These are phyloP conservation scores for Hippophae gyantsensis DNA, from an alignment of 306 rosid species.

Conservation along the genomic window DNA sequence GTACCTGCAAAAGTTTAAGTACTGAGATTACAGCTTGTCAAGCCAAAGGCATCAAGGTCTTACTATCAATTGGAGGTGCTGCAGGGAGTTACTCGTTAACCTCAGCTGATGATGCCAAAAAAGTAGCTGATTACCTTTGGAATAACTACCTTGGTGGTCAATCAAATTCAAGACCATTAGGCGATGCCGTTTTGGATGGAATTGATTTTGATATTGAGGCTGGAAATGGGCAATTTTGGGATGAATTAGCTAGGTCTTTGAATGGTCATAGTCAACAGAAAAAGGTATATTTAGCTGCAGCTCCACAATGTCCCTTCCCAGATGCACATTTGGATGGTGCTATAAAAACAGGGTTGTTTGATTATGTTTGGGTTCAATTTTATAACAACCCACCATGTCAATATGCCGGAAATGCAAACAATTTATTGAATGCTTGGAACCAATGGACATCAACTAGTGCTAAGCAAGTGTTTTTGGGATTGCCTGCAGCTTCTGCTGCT, in stretches of 20 bases:
- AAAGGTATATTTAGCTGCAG: slow-evolving; percentile 30
- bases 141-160: slow-evolving; percentile 41
- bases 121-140: slow-evolving; percentile 35
- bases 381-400: slow-evolving; percentile 47
- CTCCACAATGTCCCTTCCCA: slow-evolving; percentile 44
- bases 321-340: slow-evolving; percentile 27
- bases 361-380: slow-evolving; percentile 55
- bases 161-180: slow-evolving; percentile 33
- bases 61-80: slow-evolving; percentile 44
- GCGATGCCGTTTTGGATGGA: slow-evolving; percentile 37
- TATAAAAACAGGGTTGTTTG: slow-evolving; percentile 34
- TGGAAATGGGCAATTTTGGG: slow-evolving; percentile 13
- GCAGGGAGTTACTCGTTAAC: slow-evolving; percentile 23
- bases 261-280: slow-evolving; percentile 10
- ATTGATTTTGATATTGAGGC: slow-evolving; percentile 47
- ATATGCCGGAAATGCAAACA: slow-evolving; percentile 23
- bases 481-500: slow-evolving; percentile 42
- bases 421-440: slow-evolving; percentile 39
- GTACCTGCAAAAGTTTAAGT: slow-evolving; percentile 21
- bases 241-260: slow-evolving; percentile 29
- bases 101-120: slow-evolving; percentile 28
- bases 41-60: slow-evolving; percentile 29
- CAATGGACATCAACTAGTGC: slow-evolving; percentile 37
- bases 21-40: slow-evolving; percentile 30
- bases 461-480: slow-evolving; percentile 37